Evolutionary conservation across 306 rosid genomes (phyloP).

Genomic region (Cucurbita argyrosperma): DNA sequence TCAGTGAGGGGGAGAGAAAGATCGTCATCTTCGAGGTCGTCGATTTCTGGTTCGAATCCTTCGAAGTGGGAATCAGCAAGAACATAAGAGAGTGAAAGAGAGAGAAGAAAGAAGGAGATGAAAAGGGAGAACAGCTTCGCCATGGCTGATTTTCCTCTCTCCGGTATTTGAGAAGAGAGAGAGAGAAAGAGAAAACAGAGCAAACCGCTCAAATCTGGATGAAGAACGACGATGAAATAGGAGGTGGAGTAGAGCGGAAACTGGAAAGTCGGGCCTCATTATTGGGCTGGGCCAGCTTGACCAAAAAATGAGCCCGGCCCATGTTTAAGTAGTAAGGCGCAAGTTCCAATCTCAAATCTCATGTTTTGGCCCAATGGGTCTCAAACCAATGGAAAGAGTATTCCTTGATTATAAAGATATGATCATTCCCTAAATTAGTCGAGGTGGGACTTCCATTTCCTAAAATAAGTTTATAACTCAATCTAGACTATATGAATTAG

Average conservation of each 20-base stretch:
- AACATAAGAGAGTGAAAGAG: conserved; percentile 15
- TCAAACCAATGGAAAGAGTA: too few species aligned
- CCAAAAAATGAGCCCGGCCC: neutral
- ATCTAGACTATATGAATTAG: too few species aligned
- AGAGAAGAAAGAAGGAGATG: neutral
- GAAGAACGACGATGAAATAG: neutral
- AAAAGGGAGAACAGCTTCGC: conserved; percentile 3
- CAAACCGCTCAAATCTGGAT: neutral
- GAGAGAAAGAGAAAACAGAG: neutral
- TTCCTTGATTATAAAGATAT: too few species aligned
- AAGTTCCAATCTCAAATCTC: too few species aligned
- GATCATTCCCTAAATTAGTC: too few species aligned
- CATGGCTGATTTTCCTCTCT: conserved; percentile 7
- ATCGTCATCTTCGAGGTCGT: conserved; percentile 24
- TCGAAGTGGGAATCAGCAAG: conserved; percentile 36
- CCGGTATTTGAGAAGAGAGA: neutral
- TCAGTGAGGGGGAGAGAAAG: conserved; percentile 26
- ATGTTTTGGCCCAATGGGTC: too few species aligned
- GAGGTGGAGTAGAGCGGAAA: neutral
- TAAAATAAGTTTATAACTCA: too few species aligned
- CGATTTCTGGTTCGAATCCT: conserved; percentile 56
- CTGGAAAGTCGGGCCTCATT: neutral
- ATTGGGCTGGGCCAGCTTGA: neutral
- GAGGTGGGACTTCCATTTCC: too few species aligned
- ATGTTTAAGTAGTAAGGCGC: too few species aligned